A percentile compares a stretch with the other conserved stretches of the same genome.
Conservation (phyloP, 2,329 filamentous ascomycete genomes). For the Aspergillus amoenus region DNA sequence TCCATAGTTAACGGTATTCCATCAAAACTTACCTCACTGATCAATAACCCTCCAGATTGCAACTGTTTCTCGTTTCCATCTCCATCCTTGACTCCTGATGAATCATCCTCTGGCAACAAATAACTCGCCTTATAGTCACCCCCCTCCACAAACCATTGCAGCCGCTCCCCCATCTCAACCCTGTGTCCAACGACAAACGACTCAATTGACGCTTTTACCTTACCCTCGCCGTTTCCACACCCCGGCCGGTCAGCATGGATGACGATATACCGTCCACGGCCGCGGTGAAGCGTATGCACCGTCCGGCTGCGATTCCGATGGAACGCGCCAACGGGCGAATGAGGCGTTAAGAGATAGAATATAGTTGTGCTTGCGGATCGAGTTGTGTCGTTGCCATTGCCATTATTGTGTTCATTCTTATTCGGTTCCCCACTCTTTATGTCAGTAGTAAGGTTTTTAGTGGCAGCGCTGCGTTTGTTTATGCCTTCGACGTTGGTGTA, state of each 20-base stretch:
- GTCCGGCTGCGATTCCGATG: constrained; percentile 64
- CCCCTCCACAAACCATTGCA: constrained; percentile 70
- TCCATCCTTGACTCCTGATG: background rate
- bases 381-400: constrained; percentile 17
- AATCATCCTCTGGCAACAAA: constrained; percentile 50
- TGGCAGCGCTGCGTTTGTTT: background rate
- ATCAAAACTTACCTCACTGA: constrained; percentile 53
- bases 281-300: constrained; percentile 65
- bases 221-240: constrained; percentile 33
- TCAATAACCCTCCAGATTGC: constrained; percentile 55
- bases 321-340: constrained; percentile 57
- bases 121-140: constrained; percentile 67
- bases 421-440: too few relatives aligned
- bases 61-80: constrained; percentile 25
- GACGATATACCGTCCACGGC: constrained; percentile 63
- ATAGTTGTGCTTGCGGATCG: constrained; percentile 62
- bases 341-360: constrained; percentile 62
- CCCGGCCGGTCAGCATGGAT: constrained; percentile 53
- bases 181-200: constrained; percentile 63
- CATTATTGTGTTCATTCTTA: too few relatives aligned
- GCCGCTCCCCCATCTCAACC: constrained; percentile 57
- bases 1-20: background rate
- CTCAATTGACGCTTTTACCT: constrained; percentile 53
- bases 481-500: background rate
- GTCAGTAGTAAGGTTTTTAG: background rate